A percentile compares a stretch with the other conserved stretches of the same genome.
Conservation (phyloP, 768 basidiomycete species). For the Mycena chlorophos region DNA sequence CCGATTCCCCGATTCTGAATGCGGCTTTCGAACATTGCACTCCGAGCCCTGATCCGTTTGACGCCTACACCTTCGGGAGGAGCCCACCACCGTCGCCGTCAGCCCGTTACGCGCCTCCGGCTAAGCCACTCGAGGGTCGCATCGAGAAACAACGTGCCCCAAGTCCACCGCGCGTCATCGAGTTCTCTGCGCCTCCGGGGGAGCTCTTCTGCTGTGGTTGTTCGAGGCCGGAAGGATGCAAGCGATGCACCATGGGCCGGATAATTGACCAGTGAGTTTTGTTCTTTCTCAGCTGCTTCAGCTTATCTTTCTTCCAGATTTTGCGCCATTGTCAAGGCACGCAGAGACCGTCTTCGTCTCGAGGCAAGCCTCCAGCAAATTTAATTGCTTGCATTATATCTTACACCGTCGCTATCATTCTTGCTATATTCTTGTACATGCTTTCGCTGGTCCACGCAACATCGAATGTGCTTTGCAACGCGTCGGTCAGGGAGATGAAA, state of each 20-base stretch:
- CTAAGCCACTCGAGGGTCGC: neutral
- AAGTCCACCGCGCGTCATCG: neutral
- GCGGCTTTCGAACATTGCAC: too few species aligned
- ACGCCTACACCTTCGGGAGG: too few species aligned
- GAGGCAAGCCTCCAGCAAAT: neutral
- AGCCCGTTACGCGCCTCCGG: neutral
- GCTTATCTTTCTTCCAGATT: conserved; percentile 4
- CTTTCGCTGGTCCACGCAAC: neutral
- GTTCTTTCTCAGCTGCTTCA: neutral
- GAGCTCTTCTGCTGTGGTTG: conserved; percentile 12
- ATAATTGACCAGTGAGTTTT: conserved; percentile 11
- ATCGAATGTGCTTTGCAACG: too few species aligned
- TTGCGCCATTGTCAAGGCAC: conserved; percentile 13
- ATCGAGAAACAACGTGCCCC: neutral
- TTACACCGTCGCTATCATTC: neutral
- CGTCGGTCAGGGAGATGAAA: too few species aligned
- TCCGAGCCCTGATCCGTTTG: too few species aligned
- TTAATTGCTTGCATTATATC: neutral
- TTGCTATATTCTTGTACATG: neutral
- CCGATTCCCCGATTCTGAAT: too few species aligned
- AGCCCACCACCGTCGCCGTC: too few species aligned
- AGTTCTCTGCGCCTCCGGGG: neutral
- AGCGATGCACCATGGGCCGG: conserved; percentile 7
- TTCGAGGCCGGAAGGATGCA: conserved; percentile 7
- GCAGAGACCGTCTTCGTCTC: conserved; percentile 10